A percentile compares a stretch with the other conserved stretches of the same genome.
These are phyloP conservation scores for Mollisia scopiformis DNA, from an alignment of 2,329 filamentous ascomycete genomes.

Conservation along the genomic window DNA sequence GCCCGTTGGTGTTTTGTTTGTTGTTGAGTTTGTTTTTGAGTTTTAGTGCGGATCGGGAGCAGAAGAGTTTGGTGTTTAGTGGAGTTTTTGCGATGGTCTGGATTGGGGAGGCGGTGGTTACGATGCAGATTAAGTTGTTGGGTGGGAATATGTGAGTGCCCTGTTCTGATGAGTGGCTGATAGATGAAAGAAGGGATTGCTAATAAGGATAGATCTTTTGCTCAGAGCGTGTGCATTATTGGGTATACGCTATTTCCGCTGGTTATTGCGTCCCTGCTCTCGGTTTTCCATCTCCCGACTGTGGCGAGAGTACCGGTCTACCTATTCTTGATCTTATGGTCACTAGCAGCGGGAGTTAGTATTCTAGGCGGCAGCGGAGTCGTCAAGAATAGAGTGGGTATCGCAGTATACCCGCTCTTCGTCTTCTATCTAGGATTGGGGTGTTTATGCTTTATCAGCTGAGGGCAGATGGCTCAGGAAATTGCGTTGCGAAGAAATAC, in stretches of 20 bases:
- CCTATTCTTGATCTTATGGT: slow-evolving; percentile 86
- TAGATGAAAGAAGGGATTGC: slow-evolving; percentile 25
- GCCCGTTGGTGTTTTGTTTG: slow-evolving; percentile 91
- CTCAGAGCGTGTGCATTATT: slow-evolving; percentile 96
- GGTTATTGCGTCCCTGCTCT: slow-evolving; percentile 89
- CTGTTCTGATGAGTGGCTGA: too few species aligned
- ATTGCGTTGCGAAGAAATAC: background rate
- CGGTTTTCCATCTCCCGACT: slow-evolving; percentile 76
- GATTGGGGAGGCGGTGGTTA: slow-evolving; percentile 95
- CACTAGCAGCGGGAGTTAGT: slow-evolving; percentile 91
- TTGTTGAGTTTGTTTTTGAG: slow-evolving; percentile 86
- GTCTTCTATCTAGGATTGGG: slow-evolving; percentile 94
- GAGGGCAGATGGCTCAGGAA: background rate
- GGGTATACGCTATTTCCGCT: slow-evolving; percentile 97
- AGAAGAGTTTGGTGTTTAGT: slow-evolving; percentile 89
- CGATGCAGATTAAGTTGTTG: slow-evolving; percentile 94
- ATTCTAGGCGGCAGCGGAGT: slow-evolving; percentile 95
- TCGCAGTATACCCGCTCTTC: slow-evolving; percentile 93
- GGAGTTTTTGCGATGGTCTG: slow-evolving; percentile 97
- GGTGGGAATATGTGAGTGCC: slow-evolving; percentile 91
- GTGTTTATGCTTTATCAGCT: slow-evolving; percentile 86
- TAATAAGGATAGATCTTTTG: slow-evolving; percentile 74
- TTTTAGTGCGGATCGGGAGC: slow-evolving; percentile 75
- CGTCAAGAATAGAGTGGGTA: slow-evolving; percentile 88
- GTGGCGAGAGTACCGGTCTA: slow-evolving; percentile 91